Evolutionary conservation across 139 green algal genomes (phyloP).

Genomic region (Chlamydomonas eustigma): DNA sequence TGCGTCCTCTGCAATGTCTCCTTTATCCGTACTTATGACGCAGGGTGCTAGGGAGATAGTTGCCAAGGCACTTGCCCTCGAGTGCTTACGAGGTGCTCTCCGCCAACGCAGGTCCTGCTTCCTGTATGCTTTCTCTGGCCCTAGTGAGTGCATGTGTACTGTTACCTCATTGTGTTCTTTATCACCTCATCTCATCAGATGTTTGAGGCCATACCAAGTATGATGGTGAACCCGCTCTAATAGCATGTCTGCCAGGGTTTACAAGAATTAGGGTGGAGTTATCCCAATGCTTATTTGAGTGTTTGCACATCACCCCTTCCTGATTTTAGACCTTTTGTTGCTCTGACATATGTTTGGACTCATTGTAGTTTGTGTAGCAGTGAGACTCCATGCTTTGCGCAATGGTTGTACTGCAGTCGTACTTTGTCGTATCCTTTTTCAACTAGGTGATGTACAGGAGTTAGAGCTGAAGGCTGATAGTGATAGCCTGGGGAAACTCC

Average conservation of each 20-base stretch:
- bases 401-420: background rate
- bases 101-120: constrained; percentile 74
- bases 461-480: constrained; percentile 68
- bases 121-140: constrained; percentile 87
- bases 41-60: constrained; percentile 56
- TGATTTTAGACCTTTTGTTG: too few relatives aligned
- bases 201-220: too few relatives aligned
- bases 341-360: too few relatives aligned
- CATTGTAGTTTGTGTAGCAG: background rate
- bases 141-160: too few relatives aligned
- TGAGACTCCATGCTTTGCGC: background rate
- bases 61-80: constrained; percentile 82
- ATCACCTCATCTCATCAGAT: too few relatives aligned
- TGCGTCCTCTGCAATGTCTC: background rate
- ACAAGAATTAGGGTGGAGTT: too few relatives aligned
- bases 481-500: constrained; percentile 54
- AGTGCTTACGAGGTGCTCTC: constrained; percentile 84
- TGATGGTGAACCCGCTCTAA: too few relatives aligned
- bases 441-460: constrained; percentile 74
- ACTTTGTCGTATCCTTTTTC: constrained; percentile 5
- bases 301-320: too few relatives aligned
- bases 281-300: too few relatives aligned
- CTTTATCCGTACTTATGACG: constrained; percentile 12
- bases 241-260: too few relatives aligned
- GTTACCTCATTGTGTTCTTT: too few relatives aligned